Percentiles rank a stretch among this genome's conserved stretches.
Conservation (phyloP, 345 rosid species). For the Excoecaria agallocha region DNA sequence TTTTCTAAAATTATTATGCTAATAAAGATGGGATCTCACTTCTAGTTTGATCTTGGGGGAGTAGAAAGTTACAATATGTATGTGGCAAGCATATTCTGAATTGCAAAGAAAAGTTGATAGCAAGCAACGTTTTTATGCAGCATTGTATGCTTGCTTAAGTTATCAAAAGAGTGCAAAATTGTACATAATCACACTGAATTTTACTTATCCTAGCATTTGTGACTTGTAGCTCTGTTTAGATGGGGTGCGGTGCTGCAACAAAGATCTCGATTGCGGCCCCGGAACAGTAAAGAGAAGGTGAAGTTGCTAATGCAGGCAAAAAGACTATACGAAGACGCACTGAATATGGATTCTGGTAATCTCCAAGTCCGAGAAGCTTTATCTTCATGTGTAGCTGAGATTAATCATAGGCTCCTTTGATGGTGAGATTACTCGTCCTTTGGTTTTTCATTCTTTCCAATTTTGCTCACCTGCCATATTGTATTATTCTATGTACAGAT, state of each 20-base stretch:
- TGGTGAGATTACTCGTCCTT: not conserved
- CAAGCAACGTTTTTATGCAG: not conserved
- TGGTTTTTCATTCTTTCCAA: not conserved
- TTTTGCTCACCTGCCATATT: not conserved
- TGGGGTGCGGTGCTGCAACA: constrained; percentile 71
- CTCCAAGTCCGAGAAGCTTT: constrained; percentile 54
- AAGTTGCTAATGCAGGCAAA: constrained; percentile 59
- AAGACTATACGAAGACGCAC: constrained; percentile 67
- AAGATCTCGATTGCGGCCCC: constrained; percentile 58
- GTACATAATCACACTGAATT: not conserved
- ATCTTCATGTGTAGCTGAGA: constrained; percentile 53
- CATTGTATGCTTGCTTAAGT: not conserved
- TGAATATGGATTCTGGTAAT: constrained; percentile 51
- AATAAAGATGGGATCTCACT: not conserved
- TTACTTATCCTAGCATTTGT: not conserved
- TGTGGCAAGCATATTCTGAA: not conserved
- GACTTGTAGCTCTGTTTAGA: constrained; percentile 55
- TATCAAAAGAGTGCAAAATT: not conserved
- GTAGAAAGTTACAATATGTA: not conserved
- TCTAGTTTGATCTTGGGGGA: not conserved
- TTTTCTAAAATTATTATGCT: not conserved
- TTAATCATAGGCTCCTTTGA: constrained; percentile 31
- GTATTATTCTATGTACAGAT: not conserved
- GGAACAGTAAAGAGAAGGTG: constrained; percentile 50
- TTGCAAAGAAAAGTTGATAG: not conserved